These are phyloP conservation scores for Ceratocystis harringtonii DNA, from an alignment of 2,329 filamentous ascomycete genomes.

Conservation along the genomic window DNA sequence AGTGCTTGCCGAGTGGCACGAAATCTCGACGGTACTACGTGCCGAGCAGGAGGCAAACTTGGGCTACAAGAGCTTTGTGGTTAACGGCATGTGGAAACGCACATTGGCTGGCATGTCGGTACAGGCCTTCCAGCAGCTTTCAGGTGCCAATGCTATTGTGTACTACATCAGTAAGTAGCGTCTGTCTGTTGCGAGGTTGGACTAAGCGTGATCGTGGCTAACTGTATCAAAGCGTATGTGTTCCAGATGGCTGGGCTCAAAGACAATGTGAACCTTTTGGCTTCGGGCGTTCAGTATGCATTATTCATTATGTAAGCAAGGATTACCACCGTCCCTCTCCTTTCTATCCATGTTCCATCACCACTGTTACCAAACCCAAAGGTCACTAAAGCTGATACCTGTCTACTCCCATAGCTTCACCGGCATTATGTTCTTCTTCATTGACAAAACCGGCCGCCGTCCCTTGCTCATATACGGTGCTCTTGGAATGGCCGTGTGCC, in stretches of 20 bases:
- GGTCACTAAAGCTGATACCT: constrained; percentile 29
- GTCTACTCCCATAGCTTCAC: constrained; percentile 27
- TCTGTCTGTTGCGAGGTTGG: background rate
- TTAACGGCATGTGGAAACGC: constrained; percentile 33
- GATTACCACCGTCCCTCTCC: too few relatives aligned
- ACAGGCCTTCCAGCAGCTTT: constrained; percentile 42
- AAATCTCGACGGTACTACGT: constrained; percentile 26
- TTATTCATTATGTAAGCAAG: constrained; percentile 22
- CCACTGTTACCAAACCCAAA: background rate
- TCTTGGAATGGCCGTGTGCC: constrained; percentile 48
- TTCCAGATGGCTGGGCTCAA: constrained; percentile 28
- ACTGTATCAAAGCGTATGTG: constrained; percentile 22
- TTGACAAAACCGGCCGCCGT: constrained; percentile 44
- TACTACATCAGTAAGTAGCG: constrained; percentile 35
- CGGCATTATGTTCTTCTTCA: constrained; percentile 30
- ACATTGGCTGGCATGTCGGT: constrained; percentile 37
- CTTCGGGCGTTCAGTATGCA: constrained; percentile 41
- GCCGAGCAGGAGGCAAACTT: constrained; percentile 26
- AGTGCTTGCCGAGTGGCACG: constrained; percentile 42
- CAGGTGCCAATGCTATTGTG: constrained; percentile 42
- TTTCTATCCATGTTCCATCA: background rate
- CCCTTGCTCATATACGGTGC: constrained; percentile 50
- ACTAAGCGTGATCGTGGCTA: background rate
- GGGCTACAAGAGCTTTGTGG: constrained; percentile 32
- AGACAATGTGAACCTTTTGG: constrained; percentile 36